Evolutionary conservation across 352 stramenopile genomes (phyloP).

Genomic region (Globisporangium cylindrosporum): DNA sequence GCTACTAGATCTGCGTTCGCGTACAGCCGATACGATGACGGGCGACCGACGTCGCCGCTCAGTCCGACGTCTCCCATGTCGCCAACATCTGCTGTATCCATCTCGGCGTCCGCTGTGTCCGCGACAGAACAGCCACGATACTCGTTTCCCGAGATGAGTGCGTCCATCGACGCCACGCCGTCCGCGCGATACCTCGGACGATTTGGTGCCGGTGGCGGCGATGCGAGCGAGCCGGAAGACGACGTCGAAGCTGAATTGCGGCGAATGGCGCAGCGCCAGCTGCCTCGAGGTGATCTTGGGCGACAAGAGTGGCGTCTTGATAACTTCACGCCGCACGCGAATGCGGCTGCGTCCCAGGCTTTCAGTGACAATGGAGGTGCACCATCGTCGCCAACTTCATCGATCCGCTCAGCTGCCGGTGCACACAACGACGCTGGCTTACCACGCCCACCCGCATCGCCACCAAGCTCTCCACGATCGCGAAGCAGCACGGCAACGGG

Average conservation of each 20-base stretch:
- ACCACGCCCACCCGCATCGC: constrained; percentile 56
- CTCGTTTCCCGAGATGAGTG: constrained; percentile 75
- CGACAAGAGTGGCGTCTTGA: constrained; percentile 76
- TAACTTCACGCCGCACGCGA: constrained; percentile 31
- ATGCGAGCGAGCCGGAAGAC: constrained; percentile 42
- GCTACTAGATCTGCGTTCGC: not conserved
- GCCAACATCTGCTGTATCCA: constrained; percentile 66
- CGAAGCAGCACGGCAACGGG: constrained; percentile 21
- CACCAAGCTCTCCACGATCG: constrained; percentile 62
- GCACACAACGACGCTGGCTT: constrained; percentile 30
- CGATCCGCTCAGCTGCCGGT: constrained; percentile 34
- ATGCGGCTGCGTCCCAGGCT: constrained; percentile 19
- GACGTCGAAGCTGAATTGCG: constrained; percentile 76
- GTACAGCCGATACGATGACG: constrained; percentile 7
- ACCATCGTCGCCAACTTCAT: constrained; percentile 41
- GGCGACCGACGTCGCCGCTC: constrained; percentile 25
- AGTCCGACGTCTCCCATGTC: constrained; percentile 54
- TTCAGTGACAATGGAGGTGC: constrained; percentile 16
- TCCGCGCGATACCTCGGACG: constrained; percentile 75
- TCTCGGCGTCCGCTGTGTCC: constrained; percentile 78
- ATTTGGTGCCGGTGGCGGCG: constrained; percentile 22
- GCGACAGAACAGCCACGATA: constrained; percentile 73
- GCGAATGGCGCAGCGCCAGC: constrained; percentile 72
- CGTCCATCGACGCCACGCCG: constrained; percentile 75
- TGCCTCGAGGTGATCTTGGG: constrained; percentile 75